Percentiles rank a stretch among this genome's conserved stretches.
Evolutionary conservation across 345 rosid species (phyloP).

Genomic region (Citrus cavaleriei): DNA sequence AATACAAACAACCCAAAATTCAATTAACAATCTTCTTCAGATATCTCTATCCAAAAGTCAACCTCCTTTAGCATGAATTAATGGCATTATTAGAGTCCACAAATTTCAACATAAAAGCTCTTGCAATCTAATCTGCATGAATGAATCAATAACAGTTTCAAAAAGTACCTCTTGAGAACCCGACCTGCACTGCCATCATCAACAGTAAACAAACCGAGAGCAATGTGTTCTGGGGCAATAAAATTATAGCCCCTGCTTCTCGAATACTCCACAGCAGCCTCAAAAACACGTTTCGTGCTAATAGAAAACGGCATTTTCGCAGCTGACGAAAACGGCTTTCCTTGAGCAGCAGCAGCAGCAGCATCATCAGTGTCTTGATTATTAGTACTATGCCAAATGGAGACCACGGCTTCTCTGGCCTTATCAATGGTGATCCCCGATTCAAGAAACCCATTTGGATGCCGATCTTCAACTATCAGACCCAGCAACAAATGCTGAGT

Average conservation of each 20-base stretch:
- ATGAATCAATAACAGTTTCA: not conserved
- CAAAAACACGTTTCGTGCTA: constrained; percentile 83
- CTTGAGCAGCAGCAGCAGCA: constrained; percentile 6
- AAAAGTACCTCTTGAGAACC: constrained; percentile 68
- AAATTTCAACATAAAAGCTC: not conserved
- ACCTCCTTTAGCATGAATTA: not conserved
- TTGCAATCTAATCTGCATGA: not conserved
- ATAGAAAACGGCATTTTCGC: constrained; percentile 71
- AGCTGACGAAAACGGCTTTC: constrained; percentile 32
- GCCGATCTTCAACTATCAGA: constrained; percentile 71
- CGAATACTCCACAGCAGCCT: constrained; percentile 95
- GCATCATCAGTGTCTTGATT: constrained; percentile 8
- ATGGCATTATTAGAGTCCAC: not conserved
- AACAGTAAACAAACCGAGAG: constrained; percentile 79
- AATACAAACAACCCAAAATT: not conserved
- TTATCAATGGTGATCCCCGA: constrained; percentile 61
- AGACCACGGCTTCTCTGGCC: constrained; percentile 69
- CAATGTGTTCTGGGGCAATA: constrained; percentile 90
- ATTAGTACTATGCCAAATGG: constrained; percentile 48
- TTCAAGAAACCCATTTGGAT: constrained; percentile 79
- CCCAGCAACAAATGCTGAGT: constrained; percentile 83
- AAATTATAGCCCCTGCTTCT: constrained; percentile 77
- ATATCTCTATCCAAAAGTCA: too few species aligned
- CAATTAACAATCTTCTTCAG: not conserved
- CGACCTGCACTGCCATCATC: constrained; percentile 88